Base-by-base conservation (phyloP, 306 rosid genomes). In the Fragaria nilgerrensis region DNA sequence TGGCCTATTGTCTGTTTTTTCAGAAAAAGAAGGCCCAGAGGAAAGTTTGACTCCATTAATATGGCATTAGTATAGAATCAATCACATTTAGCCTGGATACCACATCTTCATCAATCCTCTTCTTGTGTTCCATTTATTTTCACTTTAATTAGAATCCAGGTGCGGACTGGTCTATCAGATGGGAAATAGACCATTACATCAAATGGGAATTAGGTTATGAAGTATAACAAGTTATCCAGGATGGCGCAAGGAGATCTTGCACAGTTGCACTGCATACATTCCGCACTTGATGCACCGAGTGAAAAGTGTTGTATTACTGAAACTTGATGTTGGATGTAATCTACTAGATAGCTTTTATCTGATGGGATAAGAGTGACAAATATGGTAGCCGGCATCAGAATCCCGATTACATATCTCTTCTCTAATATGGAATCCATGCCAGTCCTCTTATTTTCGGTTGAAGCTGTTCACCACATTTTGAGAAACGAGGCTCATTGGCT, bases 41-140 rank as follows among this genome's bases (percentile, higher is more conserved):
- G 68, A 77, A 82, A 64, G 85, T 67, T 78, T 77, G 81, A 75
- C 83, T 61, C 73, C 78, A 53, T 82, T 82, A 87, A 50, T 61
- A 63, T 32, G 69, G 23, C 65, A 71, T 52, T 72, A 45, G 82
- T 66, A 62, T 53, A 59, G 53, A 66, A 56, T 27, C 49, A 63
- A 32, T 63, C 50, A 66, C 66, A 67, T 56, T 71, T 63, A 44
- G 77, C 64, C 68, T 69, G 73, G 77, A 36, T 49, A 53, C 68
- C 61, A 14, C 74, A 52, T 48, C 49, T 62, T 79, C 62, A 80
- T 53, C 20, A 61, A 47, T 56, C 63, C 11, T 73, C 79, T 49
- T 52, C 59, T 78, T 47, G 45, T 61, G 22, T 36, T 64, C 37
- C 37, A 25, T 64, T 16, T 64, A 63, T 34, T 64, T 34, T 36